Conservation (phyloP, 2,329 filamentous ascomycete species). For the Colletotrichum karsti region DNA sequence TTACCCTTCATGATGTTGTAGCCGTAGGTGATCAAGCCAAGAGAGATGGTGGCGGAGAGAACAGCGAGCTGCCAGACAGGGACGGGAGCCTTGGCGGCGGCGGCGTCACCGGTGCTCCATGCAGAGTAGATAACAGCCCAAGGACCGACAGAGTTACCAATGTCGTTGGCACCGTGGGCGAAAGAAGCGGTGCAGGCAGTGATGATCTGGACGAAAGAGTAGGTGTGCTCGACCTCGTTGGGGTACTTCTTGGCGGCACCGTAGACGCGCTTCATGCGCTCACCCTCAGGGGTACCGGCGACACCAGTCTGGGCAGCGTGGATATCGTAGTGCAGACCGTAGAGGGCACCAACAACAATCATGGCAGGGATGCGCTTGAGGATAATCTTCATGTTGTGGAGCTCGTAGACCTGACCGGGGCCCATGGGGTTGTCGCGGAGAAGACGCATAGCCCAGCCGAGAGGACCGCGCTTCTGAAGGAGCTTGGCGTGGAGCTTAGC, state of each 20-base stretch:
- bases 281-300: constrained; percentile 75
- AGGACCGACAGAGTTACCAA: constrained; percentile 75
- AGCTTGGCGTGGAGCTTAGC: constrained; percentile 71
- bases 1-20: constrained; percentile 86
- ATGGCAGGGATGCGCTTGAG: constrained; percentile 75
- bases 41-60: constrained; percentile 67
- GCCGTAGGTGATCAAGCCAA: constrained; percentile 78
- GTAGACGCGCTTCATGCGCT: constrained; percentile 76
- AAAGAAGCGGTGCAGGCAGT: constrained; percentile 79
- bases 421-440: constrained; percentile 79
- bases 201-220: constrained; percentile 72
- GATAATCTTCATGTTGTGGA: constrained; percentile 72
- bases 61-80: constrained; percentile 82
- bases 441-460: constrained; percentile 86
- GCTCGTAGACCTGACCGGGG: constrained; percentile 77
- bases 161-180: constrained; percentile 81
- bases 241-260: constrained; percentile 69
- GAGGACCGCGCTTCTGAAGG: constrained; percentile 67
- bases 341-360: constrained; percentile 69
- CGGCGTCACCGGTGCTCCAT: constrained; percentile 70
- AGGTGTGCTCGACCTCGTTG: constrained; percentile 76
- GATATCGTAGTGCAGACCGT: constrained; percentile 85
- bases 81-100: constrained; percentile 70
- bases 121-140: constrained; percentile 77
- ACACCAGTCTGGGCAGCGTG: constrained; percentile 79